Evolutionary conservation across 2,329 filamentous ascomycete genomes (phyloP).

Genomic region (Boeremia exigua): DNA sequence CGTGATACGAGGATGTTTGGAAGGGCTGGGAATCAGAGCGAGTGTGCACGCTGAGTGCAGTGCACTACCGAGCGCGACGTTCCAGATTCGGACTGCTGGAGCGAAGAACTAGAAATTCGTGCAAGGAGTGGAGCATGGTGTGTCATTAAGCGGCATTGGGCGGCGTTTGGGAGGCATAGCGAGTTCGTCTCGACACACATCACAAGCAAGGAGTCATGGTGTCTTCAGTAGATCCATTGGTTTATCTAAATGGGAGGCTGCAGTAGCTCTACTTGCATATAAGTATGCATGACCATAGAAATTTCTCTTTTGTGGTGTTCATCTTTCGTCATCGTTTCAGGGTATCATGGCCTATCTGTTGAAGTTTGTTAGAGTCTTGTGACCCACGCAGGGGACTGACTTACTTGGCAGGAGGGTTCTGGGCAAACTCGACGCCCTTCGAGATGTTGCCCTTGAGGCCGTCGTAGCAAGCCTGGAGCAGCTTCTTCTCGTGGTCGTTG

Average conservation of each 20-base stretch:
- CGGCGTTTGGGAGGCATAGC: constrained; percentile 29
- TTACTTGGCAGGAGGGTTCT: constrained; percentile 71
- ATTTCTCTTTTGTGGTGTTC: constrained; percentile 15
- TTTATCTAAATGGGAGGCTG: constrained; percentile 11
- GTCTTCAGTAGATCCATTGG: constrained; percentile 14
- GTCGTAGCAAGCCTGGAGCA: constrained; percentile 75
- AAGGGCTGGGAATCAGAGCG: constrained; percentile 88
- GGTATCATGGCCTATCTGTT: constrained; percentile 29
- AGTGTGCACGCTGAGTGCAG: constrained; percentile 89
- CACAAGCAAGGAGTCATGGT: not conserved
- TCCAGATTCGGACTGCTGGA: constrained; percentile 89
- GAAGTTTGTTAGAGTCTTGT: not conserved
- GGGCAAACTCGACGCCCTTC: constrained; percentile 90
- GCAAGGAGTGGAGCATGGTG: not conserved
- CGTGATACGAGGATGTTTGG: constrained; percentile 86
- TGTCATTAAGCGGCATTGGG: constrained; percentile 39
- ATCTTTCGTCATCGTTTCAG: constrained; percentile 18
- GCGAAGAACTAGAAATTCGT: constrained; percentile 62
- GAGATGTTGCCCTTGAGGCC: constrained; percentile 91
- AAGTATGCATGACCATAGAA: constrained; percentile 4
- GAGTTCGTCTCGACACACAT: not conserved
- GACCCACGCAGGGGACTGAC: not conserved
- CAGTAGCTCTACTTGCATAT: constrained; percentile 12
- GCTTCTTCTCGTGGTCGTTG: constrained; percentile 86
- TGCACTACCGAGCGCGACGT: constrained; percentile 86